phyloP scores from a whole-genome alignment of 306 rosid genomes.

The Prunus mongolica region DNA sequence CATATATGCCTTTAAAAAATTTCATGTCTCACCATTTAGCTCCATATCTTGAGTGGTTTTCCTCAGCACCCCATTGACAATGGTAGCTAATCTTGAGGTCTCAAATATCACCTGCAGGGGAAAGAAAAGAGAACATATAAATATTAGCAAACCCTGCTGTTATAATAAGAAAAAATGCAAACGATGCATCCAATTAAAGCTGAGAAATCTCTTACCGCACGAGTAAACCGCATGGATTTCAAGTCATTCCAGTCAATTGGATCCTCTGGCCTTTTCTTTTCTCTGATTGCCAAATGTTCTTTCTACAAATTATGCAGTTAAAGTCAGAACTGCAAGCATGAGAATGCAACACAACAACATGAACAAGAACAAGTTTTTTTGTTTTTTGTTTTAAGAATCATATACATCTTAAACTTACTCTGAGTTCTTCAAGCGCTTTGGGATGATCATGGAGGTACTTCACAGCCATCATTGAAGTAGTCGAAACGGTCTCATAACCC shows the following conservation, averaged over 20 bases:
- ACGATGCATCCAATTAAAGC: slow-evolving; percentile 4
- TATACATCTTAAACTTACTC: slow-evolving; percentile 48
- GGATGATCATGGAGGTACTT: slow-evolving; percentile 94
- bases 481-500: slow-evolving; percentile 96
- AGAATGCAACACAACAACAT: neutral
- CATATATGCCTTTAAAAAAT: too few species aligned
- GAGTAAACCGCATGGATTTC: slow-evolving; percentile 83
- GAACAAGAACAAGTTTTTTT: neutral
- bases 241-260: slow-evolving; percentile 68
- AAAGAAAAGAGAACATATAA: slow-evolving; percentile 8
- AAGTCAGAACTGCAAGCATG: slow-evolving; percentile 13
- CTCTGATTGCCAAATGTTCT: slow-evolving; percentile 83
- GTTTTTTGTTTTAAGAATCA: too few species aligned
- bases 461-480: slow-evolving; percentile 98
- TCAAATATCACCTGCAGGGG: slow-evolving; percentile 80
- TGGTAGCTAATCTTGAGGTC: slow-evolving; percentile 96
- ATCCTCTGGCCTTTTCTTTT: slow-evolving; percentile 58
- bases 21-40: slow-evolving; percentile 61
- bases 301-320: slow-evolving; percentile 34
- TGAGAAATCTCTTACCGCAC: slow-evolving; percentile 62
- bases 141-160: neutral
- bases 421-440: slow-evolving; percentile 72
- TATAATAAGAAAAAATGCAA: neutral
- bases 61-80: slow-evolving; percentile 91
- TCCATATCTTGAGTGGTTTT: slow-evolving; percentile 94